Base-by-base conservation (phyloP, 1,284 basidiomycete genomes). In the Pyrrhoderma lamaoense region DNA sequence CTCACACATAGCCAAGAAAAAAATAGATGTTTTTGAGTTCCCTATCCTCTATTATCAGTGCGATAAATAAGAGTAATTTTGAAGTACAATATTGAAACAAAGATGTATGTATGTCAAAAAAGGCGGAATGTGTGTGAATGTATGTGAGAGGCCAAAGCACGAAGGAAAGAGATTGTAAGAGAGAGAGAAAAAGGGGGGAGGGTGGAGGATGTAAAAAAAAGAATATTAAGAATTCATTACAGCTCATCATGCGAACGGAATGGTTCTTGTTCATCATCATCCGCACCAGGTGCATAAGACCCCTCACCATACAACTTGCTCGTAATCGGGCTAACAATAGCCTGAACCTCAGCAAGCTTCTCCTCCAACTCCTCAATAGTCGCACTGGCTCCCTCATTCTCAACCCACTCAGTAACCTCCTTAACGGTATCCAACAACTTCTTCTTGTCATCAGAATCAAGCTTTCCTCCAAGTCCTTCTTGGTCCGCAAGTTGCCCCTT, bases 371-470 rank as follows among this genome's bases (percentile, higher is more conserved):
- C 91, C 68, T 95, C 93, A 49, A 85, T 82, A 46, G 79, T 79
- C 37, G 93, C 93, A 18, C 69, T 70, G 48, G 77, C 69, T n/a
- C 82, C 85, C 65, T 91, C 79, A 62, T 85, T 81, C 47, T 94
- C 91, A 57, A 95, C 79, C 93, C 93, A 97, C 56, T 93, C 89
- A 34, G 86, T 84, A 57, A 85, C 83, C 63, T 95, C 91, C 77
- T 94, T 95, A 70, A 96, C 73, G 39, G 83, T 74, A 21, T 77
- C 79, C 52, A 91, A 74, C 58, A 97, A 79, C 16, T 80, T 82
- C 81, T 92, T 87, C 79, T 93, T 93, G 75, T 97, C 93, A 1
- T 86, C 86, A 34, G 83, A 82, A 56, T 76, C 77, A 56, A 96
- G 71, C 72, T 96, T 96, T 61, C 89, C 89, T 59, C 93, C 93